phyloP scores from a whole-genome alignment of 2,329 filamentous ascomycete genomes.

The Colletotrichum sidae region DNA sequence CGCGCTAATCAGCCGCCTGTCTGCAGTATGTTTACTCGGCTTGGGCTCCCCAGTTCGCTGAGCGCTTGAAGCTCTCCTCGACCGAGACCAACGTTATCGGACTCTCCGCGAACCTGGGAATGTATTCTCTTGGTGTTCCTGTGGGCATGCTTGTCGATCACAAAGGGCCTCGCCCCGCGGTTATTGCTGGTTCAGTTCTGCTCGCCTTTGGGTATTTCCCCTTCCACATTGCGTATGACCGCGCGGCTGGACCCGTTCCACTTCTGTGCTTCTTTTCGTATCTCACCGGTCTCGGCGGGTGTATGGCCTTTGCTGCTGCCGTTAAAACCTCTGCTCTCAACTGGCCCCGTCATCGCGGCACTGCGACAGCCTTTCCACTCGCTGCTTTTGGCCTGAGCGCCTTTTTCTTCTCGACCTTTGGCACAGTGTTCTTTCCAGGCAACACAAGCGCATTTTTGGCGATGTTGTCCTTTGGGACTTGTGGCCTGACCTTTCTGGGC shows the following conservation, averaged over 20 bases:
- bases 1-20: slow-evolving; percentile 12
- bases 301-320: slow-evolving; percentile 87
- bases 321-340: slow-evolving; percentile 91
- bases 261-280: slow-evolving; percentile 85
- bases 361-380: slow-evolving; percentile 92
- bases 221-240: slow-evolving; percentile 81
- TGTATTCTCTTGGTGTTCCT: slow-evolving; percentile 92
- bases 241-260: slow-evolving; percentile 68
- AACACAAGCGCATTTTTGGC: slow-evolving; percentile 85
- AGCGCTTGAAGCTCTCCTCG: slow-evolving; percentile 86
- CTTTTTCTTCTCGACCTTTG: slow-evolving; percentile 91
- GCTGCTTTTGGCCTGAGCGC: slow-evolving; percentile 95
- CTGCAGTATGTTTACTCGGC: slow-evolving; percentile 95
- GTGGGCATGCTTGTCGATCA: slow-evolving; percentile 88
- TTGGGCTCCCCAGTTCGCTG: slow-evolving; percentile 96
- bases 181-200: slow-evolving; percentile 78
- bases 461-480: slow-evolving; percentile 84
- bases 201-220: slow-evolving; percentile 88
- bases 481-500: slow-evolving; percentile 77
- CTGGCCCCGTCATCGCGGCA: slow-evolving; percentile 91
- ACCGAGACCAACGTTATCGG: slow-evolving; percentile 94
- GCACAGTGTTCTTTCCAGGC: slow-evolving; percentile 82
- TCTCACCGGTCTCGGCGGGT: slow-evolving; percentile 88
- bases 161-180: slow-evolving; percentile 82
- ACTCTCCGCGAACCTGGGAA: slow-evolving; percentile 86